These are phyloP conservation scores for Nigrograna mackinnonii DNA, from an alignment of 2,329 filamentous ascomycete genomes.

Conservation along the genomic window DNA sequence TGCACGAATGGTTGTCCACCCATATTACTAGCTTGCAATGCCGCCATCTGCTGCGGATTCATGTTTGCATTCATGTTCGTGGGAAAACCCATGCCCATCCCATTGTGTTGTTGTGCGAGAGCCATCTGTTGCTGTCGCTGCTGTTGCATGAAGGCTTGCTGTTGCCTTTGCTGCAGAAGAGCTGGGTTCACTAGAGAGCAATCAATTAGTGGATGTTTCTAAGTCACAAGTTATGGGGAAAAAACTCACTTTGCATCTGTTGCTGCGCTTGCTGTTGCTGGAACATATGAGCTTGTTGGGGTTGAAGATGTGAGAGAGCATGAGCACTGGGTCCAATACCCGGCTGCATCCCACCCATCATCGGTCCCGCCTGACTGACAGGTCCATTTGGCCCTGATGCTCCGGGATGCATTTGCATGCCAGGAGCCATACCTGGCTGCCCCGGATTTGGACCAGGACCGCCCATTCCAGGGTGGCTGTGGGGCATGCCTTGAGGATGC, in stretches of 20 bases:
- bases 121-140: slow-evolving; percentile 52
- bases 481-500: slow-evolving; percentile 72
- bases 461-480: slow-evolving; percentile 65
- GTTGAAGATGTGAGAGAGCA: slow-evolving; percentile 72
- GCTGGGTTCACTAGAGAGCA: slow-evolving; percentile 6
- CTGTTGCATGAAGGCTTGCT: slow-evolving; percentile 45
- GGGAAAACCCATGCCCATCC: slow-evolving; percentile 58
- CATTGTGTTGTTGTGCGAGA: slow-evolving; percentile 59
- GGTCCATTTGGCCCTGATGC: slow-evolving; percentile 72
- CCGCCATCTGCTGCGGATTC: slow-evolving; percentile 40
- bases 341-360: slow-evolving; percentile 79
- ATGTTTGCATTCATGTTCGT: slow-evolving; percentile 58
- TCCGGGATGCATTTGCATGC: slow-evolving; percentile 74
- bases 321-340: slow-evolving; percentile 67
- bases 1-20: slow-evolving; percentile 19
- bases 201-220: background rate
- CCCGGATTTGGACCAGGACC: slow-evolving; percentile 69
- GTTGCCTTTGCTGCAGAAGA: slow-evolving; percentile 33
- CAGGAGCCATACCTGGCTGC: slow-evolving; percentile 66
- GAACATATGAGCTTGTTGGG: slow-evolving; percentile 58
- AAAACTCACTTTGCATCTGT: slow-evolving; percentile 42
- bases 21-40: no score
- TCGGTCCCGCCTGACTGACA: slow-evolving; percentile 69
- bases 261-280: slow-evolving; percentile 55
- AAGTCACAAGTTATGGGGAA: no score